A percentile compares a stretch with the other conserved stretches of the same genome.
Conservation (phyloP, 345 rosid genomes). For the Orychophragmus violaceus region DNA sequence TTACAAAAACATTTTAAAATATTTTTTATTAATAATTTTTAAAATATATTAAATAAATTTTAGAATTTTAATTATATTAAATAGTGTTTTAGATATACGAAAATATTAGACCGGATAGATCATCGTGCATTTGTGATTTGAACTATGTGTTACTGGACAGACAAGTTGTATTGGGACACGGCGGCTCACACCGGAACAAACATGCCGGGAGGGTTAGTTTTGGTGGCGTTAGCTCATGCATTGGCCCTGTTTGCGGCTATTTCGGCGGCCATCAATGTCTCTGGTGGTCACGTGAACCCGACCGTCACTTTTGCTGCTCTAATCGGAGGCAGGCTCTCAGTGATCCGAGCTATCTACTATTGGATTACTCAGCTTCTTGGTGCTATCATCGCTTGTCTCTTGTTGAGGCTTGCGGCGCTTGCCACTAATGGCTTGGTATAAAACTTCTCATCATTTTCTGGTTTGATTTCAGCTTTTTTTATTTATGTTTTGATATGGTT, state of each 20-base stretch:
- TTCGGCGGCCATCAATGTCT: constrained; percentile 52
- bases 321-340: constrained; percentile 57
- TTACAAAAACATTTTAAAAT: too few relatives aligned
- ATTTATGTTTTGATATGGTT: neutral
- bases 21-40: too few relatives aligned
- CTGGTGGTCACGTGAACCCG: constrained; percentile 75
- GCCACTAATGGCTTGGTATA: constrained; percentile 60
- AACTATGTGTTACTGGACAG: constrained; percentile 25
- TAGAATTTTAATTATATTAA: too few relatives aligned
- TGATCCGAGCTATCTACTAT: constrained; percentile 51
- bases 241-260: constrained; percentile 55
- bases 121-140: constrained; percentile 14
- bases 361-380: constrained; percentile 78
- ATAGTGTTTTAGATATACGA: too few relatives aligned
- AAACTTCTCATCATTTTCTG: neutral
- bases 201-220: constrained; percentile 41
- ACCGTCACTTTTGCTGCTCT: constrained; percentile 69
- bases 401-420: constrained; percentile 55
- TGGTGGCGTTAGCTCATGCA: constrained; percentile 63
- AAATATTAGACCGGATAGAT: too few relatives aligned
- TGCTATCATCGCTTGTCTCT: constrained; percentile 51
- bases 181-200: constrained; percentile 25
- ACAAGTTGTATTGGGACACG: constrained; percentile 40
- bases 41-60: too few relatives aligned
- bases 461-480: neutral